Evolutionary conservation across 1,139 yeast genomes (phyloP), one percentile per base, ranked within the genome.

Genomic region (Nakaseomyces kungkrabaensis): DNA sequence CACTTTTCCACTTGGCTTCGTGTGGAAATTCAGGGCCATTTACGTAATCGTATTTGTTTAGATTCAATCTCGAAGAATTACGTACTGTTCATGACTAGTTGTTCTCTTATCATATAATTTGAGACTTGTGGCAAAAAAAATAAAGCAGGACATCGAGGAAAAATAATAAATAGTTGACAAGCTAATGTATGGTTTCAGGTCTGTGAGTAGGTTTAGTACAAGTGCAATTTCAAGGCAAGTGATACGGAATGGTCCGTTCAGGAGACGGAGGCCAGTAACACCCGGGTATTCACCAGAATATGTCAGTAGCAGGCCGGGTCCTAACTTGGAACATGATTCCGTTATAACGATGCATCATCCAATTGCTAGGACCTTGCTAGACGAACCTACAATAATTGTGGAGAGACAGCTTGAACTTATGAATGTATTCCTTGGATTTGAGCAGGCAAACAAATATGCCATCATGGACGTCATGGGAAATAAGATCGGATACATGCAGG

Each of bases 321-420:
- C 42, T 7, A 17, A 29, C 34, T 13, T 41, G 25, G 34, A 41
- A 7, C 44, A 17, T 5, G 44, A 34, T 9, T 29, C 37, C 22
- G 53, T 54, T 29, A 56, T 58, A 38, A 55, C 56, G 32, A 48
- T 51, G 29, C 51, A 56, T 43, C 55, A 56, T 37, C 60, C 61
- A 7, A 49, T 58, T n/a, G 60, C 61, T 11, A 55, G 56, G n/a
- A 53, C 57, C 5, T 69, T 86, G 11, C 67, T 88, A 42, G 73
- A 75, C 44, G 88, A 86, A 60, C 97, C 97, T 0, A 85, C 92
- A 4, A 67, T 92, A 36, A 89, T 90, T 1, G 79, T 92, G 48
- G 96, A 90, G 63, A 75, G 98, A 51, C 85, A 87, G 62, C 72
- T 92, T 37, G 97, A 92, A 67, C 76, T 84, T 70, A 82, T 88